Evolutionary conservation across 2,329 filamentous ascomycete genomes (phyloP).

Genomic region (Neonectria punicea): DNA sequence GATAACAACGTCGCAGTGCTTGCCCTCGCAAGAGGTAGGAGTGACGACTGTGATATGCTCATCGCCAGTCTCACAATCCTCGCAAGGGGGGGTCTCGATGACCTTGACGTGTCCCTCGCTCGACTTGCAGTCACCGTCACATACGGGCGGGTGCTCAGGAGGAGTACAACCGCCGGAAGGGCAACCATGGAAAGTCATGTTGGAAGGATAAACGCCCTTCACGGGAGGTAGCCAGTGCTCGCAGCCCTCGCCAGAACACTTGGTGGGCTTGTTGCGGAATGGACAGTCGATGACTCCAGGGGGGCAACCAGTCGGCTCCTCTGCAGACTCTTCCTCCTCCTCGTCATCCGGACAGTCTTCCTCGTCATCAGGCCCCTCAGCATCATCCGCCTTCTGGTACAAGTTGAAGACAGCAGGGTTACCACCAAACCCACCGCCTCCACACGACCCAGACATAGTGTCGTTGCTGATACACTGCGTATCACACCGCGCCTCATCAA

Average conservation of each 20-base stretch:
- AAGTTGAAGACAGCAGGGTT: too few species aligned
- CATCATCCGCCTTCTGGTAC: too few species aligned
- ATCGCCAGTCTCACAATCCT: not conserved
- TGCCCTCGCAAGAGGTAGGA: not conserved
- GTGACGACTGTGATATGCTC: not conserved
- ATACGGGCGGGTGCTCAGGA: too few species aligned
- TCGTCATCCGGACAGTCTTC: not conserved
- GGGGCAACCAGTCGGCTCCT: too few species aligned
- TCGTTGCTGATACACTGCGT: conserved; percentile 31
- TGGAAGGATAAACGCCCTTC: too few species aligned
- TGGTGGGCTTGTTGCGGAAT: too few species aligned
- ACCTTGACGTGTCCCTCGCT: not conserved
- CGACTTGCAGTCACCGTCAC: not conserved
- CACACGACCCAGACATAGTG: conserved; percentile 32
- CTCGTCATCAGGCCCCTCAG: not conserved
- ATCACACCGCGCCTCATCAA: conserved; percentile 37
- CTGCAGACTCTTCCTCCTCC: not conserved
- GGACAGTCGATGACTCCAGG: too few species aligned
- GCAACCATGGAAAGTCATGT: too few species aligned
- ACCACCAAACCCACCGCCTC: conserved; percentile 30
- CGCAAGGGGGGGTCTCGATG: not conserved
- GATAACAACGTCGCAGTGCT: too few species aligned
- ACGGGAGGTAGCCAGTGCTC: too few species aligned
- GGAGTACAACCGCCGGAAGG: too few species aligned
- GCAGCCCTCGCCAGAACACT: too few species aligned